Evolutionary conservation across 2,329 filamentous ascomycete species (phyloP).

Genomic region (Fusarium sp.): DNA sequence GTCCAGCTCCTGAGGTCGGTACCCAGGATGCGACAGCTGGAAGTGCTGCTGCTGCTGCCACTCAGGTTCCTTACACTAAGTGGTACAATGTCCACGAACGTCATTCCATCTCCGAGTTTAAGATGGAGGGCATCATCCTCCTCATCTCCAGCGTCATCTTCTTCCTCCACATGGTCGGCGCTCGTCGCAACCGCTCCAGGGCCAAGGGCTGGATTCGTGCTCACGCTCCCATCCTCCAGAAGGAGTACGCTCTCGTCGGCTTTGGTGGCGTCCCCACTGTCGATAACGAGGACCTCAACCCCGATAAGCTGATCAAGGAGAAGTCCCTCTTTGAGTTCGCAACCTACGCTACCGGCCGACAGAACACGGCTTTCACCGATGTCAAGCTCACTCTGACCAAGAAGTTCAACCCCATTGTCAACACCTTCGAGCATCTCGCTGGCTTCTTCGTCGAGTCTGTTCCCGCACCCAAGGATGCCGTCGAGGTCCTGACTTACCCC

Average conservation of each 20-base stretch:
- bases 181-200: constrained; percentile 81
- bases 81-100: constrained; percentile 99
- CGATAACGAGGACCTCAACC: constrained; percentile 54
- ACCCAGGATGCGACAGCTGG: constrained; percentile 61
- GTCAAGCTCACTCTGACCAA: constrained; percentile 84
- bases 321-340: constrained; percentile 88
- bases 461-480: constrained; percentile 73
- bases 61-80: constrained; percentile 78
- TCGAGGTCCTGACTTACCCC: constrained; percentile 83
- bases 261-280: constrained; percentile 71
- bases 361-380: constrained; percentile 93
- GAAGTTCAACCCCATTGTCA: constrained; percentile 82
- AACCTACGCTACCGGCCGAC: constrained; percentile 88
- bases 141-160: constrained; percentile 80
- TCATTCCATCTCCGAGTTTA: constrained; percentile 84
- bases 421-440: constrained; percentile 71
- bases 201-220: constrained; percentile 83
- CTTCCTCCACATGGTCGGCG: constrained; percentile 83
- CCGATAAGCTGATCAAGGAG: constrained; percentile 75
- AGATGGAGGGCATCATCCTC: constrained; percentile 85
- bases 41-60: constrained; percentile 60
- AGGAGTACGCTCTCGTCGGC: constrained; percentile 89
- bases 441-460: constrained; percentile 86
- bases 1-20: constrained; percentile 67
- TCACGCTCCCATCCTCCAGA: constrained; percentile 76